These are phyloP conservation scores for Talaromyces sp. DNA, from an alignment of 2,329 filamentous ascomycete species.

Conservation along the genomic window DNA sequence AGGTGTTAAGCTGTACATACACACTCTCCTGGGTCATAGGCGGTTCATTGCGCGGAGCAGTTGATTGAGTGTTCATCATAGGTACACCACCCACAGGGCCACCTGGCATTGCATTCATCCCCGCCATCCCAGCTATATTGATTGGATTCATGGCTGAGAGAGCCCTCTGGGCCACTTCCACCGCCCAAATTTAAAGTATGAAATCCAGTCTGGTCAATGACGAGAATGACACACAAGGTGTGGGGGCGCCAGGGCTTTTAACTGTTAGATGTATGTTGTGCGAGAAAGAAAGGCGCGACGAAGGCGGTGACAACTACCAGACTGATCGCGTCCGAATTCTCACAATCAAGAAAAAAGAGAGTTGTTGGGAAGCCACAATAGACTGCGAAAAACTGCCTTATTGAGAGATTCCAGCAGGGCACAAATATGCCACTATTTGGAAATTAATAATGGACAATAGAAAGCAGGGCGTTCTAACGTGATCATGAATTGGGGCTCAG, in stretches of 20 bases:
- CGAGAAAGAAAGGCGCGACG: background rate
- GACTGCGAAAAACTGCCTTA: background rate
- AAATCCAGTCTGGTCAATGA: constrained; percentile 21
- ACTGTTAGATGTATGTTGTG: background rate
- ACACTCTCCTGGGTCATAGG: constrained; percentile 24
- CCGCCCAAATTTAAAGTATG: constrained; percentile 23
- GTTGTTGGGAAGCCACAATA: background rate
- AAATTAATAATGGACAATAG: background rate
- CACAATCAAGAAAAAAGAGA: background rate
- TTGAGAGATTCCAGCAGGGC: background rate
- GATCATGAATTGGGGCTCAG: background rate
- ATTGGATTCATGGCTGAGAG: constrained; percentile 48
- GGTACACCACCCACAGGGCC: constrained; percentile 54
- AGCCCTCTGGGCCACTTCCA: constrained; percentile 33
- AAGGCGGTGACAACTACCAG: background rate
- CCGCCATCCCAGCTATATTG: constrained; percentile 53
- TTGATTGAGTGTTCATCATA: constrained; percentile 50
- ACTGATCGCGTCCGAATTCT: background rate
- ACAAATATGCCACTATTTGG: background rate
- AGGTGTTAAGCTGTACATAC: constrained; percentile 53
- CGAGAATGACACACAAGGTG: constrained; percentile 9
- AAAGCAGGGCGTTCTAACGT: background rate
- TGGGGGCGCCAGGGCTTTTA: background rate
- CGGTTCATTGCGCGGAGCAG: constrained; percentile 37
- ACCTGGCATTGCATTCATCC: constrained; percentile 51